Evolutionary conservation across 2,329 filamentous ascomycete species (phyloP), one percentile per base, ranked within the genome.

Genomic region (Fusarium brachygibbosum): DNA sequence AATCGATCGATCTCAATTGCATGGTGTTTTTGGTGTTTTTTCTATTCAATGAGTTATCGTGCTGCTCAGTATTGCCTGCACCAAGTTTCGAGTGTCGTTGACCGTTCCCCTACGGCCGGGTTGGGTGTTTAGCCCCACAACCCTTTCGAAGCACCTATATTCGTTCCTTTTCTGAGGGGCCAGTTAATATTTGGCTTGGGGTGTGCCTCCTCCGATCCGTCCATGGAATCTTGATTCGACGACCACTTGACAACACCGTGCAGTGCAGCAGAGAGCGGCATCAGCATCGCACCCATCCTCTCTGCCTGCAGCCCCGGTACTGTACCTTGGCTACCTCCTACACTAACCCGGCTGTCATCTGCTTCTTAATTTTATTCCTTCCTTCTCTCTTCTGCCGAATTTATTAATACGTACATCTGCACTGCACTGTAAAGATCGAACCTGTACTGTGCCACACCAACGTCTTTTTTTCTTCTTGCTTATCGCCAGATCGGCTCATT

Each of bases 181-280:
- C 23, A 68, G 38, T 69, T 55, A 67, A 66, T 55, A 29, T 29
- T 10, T 58, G 48, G 17, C 57, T 25, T 41, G 51, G 65, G 73
- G 65, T 62, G 54, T 69, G 58, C 14, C 45, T 63, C 56, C 68
- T 40, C 66, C 68, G 69, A 73, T 46, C 37, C 59, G 19, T 48
- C 44, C 38, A 64, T 42, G 66, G 62, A 72, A 70, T 75, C 73
- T 74, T 74, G 72, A 74, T 74, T 73, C 69, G 72, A 74, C 72
- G 66, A 72, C 71, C 57, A 71, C 51, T 62, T 62, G 65, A 73
- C 66, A 73, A 61, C 61, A 70, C 62, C 34, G 48, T 63, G 57
- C 57, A 66, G 48, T 63, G 57, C 57, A 66, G 61, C 61, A 74
- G 46, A 50, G 17, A 50, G 23, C n/a, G 29, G 14, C 48, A 50